Conservation (phyloP, 176 grass and related monocot genomes). For the Phragmites australis region DNA sequence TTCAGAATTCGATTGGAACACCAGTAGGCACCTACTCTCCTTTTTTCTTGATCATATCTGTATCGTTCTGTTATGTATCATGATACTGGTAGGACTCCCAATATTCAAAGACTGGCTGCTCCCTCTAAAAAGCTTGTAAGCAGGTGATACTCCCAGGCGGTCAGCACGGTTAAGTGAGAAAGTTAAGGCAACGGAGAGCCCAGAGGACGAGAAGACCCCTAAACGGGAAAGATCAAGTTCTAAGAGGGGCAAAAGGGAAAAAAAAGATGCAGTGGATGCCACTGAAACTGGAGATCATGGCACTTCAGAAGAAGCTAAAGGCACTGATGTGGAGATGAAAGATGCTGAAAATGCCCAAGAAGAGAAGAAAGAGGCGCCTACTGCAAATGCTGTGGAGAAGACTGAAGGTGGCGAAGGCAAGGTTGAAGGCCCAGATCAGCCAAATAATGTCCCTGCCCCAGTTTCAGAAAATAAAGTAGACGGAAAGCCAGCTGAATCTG, state of each 20-base stretch:
- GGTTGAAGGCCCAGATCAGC: neutral
- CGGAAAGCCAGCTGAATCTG: constrained; percentile 21
- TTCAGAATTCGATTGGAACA: constrained; percentile 85
- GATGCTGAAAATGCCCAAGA: constrained; percentile 48
- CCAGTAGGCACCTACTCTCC: constrained; percentile 50
- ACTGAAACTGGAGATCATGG: constrained; percentile 27
- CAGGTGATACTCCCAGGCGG: constrained; percentile 88
- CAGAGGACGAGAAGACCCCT: constrained; percentile 60
- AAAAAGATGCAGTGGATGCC: constrained; percentile 30
- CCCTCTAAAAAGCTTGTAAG: constrained; percentile 41
- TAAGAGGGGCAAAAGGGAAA: constrained; percentile 45
- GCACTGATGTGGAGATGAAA: constrained; percentile 58
- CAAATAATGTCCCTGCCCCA: neutral
- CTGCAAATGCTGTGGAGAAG: constrained; percentile 19
- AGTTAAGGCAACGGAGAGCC: constrained; percentile 58
- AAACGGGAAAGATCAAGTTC: constrained; percentile 42
- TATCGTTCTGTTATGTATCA: neutral
- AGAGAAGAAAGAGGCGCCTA: constrained; percentile 35
- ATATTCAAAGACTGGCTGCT: constrained; percentile 20
- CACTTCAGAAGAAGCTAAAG: constrained; percentile 36
- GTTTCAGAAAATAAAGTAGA: constrained; percentile 24
- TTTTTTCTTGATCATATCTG: neutral
- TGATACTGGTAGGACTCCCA: neutral
- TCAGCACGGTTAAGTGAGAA: constrained; percentile 86
- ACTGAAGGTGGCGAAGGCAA: constrained; percentile 13